Conservation (phyloP, 176 grass and related monocot genomes). For the Puya raimondii region DNA sequence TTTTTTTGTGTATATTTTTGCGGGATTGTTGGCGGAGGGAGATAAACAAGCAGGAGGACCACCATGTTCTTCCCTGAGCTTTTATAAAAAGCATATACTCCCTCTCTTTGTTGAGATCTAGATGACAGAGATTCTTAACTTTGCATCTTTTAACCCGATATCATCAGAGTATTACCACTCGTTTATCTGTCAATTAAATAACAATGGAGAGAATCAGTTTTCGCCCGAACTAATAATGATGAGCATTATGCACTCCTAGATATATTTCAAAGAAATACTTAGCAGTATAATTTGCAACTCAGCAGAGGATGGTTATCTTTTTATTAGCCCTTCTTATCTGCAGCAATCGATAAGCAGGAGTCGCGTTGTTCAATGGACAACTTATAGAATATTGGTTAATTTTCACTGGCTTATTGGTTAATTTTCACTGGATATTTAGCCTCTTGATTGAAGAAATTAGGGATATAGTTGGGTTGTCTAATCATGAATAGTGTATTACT, state of each 20-base stretch:
- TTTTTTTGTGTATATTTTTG: no score
- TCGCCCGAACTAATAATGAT: not conserved
- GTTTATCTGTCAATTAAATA: conserved; percentile 1
- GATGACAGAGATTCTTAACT: no score
- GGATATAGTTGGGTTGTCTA: not conserved
- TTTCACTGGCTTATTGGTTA: not conserved
- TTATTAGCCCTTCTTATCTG: no score
- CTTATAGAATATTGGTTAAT: not conserved
- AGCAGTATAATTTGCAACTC: no score
- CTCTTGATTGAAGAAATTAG: not conserved
- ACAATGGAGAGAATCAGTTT: not conserved
- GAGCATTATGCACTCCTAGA: no score
- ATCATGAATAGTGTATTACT: not conserved
- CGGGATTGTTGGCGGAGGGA: not conserved
- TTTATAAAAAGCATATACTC: not conserved
- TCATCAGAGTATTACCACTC: not conserved
- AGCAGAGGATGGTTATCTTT: no score
- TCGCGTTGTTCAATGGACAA: not conserved
- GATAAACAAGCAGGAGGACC: not conserved
- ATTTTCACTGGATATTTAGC: not conserved
- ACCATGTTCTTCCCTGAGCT: not conserved
- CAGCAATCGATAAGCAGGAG: no score
- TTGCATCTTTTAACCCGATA: no score
- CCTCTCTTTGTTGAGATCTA: no score
- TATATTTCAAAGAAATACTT: no score